Evolutionary conservation across 2,329 filamentous ascomycete genomes (phyloP).

Genomic region (Chaetomium globosum): DNA sequence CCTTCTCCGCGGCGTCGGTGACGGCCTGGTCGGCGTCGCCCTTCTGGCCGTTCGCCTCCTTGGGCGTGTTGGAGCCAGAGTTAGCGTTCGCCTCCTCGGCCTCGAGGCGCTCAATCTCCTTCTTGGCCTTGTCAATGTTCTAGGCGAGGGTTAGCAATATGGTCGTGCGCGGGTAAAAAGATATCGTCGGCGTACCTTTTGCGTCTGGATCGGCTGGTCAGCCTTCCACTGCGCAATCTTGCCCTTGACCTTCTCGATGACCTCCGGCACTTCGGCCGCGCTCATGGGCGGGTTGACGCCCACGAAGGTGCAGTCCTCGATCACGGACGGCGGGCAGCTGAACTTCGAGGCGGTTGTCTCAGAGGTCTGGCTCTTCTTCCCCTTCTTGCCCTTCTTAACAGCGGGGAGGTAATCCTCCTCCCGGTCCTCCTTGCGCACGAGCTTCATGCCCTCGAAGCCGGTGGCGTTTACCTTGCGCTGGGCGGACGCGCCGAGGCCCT

Average conservation of each 20-base stretch:
- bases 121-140: conserved; percentile 97
- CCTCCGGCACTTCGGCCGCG: conserved; percentile 75
- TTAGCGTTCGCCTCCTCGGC: conserved; percentile 60
- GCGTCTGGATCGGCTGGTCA: conserved; percentile 85
- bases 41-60: conserved; percentile 51
- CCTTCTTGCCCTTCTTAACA: conserved; percentile 86
- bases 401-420: conserved; percentile 84
- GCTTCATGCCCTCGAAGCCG: conserved; percentile 80
- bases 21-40: conserved; percentile 50
- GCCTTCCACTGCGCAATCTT: conserved; percentile 91
- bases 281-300: conserved; percentile 86
- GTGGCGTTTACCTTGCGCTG: conserved; percentile 82
- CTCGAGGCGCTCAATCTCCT: conserved; percentile 89
- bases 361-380: conserved; percentile 66
- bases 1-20: conserved; percentile 55
- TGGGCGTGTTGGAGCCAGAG: conserved; percentile 45
- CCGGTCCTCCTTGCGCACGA: conserved; percentile 82
- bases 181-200: conserved; percentile 67
- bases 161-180: not conserved
- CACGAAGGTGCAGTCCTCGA: conserved; percentile 85
- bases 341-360: conserved; percentile 57
- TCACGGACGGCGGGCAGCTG: conserved; percentile 86
- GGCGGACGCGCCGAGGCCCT: conserved; percentile 76
- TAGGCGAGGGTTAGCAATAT: conserved; percentile 44
- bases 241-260: conserved; percentile 85